phyloP scores from a whole-genome alignment of 768 basidiomycete species.

The Tricholoma flavovirens region DNA sequence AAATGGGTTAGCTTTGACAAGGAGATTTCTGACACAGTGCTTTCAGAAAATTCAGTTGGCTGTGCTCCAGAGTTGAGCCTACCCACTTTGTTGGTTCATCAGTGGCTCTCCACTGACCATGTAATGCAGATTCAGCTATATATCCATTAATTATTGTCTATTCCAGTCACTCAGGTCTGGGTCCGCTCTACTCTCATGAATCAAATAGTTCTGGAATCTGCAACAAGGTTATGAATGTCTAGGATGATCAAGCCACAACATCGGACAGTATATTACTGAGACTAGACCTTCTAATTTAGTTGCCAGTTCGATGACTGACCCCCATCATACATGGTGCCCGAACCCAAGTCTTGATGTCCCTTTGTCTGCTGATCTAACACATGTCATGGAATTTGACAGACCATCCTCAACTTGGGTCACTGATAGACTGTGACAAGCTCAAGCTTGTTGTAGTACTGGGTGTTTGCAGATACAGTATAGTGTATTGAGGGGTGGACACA shows the following conservation, averaged over 20 bases:
- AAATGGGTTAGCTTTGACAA: no score
- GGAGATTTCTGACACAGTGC: no score
- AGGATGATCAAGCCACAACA: not conserved
- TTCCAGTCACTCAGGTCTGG: no score
- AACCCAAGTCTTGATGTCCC: not conserved
- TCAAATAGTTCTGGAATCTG: not conserved
- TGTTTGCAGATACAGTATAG: conserved; percentile 91
- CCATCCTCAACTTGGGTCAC: conserved; percentile 61
- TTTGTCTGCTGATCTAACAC: not conserved
- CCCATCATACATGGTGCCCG: not conserved
- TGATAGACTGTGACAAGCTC: conserved; percentile 78
- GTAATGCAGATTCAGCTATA: no score
- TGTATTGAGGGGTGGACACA: conserved; percentile 79
- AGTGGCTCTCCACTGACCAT: no score
- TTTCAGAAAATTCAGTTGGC: no score
- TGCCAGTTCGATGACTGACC: not conserved
- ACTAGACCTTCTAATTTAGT: not conserved
- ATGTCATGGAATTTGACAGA: conserved; percentile 17
- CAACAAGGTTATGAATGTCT: not conserved
- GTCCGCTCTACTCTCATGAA: no score
- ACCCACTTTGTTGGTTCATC: no score
- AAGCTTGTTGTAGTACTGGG: conserved; percentile 86
- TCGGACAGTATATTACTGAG: not conserved
- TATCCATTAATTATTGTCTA: no score
- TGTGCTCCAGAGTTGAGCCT: no score